These are phyloP conservation scores for Yarrowia hollandica DNA, from an alignment of 805 yeast genomes.

Conservation along the genomic window DNA sequence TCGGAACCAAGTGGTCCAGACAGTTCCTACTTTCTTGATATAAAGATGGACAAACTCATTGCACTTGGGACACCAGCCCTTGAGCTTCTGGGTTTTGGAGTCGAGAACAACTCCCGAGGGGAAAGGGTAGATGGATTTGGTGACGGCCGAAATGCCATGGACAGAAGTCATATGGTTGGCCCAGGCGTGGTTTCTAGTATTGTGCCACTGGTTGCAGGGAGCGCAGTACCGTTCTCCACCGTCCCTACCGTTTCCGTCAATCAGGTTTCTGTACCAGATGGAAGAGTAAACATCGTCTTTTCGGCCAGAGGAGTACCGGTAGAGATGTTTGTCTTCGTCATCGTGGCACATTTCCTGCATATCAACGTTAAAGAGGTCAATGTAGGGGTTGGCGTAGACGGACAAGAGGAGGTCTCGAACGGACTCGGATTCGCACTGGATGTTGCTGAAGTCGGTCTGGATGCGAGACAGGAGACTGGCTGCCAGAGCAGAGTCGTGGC, in stretches of 20 bases:
- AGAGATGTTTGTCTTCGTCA: not conserved
- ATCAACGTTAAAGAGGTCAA: not conserved
- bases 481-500: not conserved
- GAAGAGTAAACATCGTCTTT: slow-evolving; percentile 9
- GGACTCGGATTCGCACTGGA: slow-evolving; percentile 3
- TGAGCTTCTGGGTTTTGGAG: not conserved
- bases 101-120: slow-evolving; percentile 5
- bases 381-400: slow-evolving; percentile 5
- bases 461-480: not conserved
- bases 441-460: not conserved
- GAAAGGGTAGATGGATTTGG: not conserved
- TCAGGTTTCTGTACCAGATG: slow-evolving; percentile 2
- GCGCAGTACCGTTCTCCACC: slow-evolving; percentile 25
- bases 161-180: slow-evolving; percentile 11
- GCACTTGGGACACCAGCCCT: slow-evolving; percentile 21
- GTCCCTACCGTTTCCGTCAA: not conserved
- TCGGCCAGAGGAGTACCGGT: not conserved
- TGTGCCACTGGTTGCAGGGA: slow-evolving; percentile 2
- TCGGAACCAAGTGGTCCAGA: slow-evolving; percentile 25
- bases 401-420: not conserved
- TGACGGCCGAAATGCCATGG: slow-evolving; percentile 23
- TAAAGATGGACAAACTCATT: not conserved
- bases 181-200: slow-evolving; percentile 25
- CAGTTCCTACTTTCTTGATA: not conserved
- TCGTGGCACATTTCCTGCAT: not conserved